Base-by-base conservation (phyloP, 1,284 basidiomycete genomes). In the Ustilago loliicola region DNA sequence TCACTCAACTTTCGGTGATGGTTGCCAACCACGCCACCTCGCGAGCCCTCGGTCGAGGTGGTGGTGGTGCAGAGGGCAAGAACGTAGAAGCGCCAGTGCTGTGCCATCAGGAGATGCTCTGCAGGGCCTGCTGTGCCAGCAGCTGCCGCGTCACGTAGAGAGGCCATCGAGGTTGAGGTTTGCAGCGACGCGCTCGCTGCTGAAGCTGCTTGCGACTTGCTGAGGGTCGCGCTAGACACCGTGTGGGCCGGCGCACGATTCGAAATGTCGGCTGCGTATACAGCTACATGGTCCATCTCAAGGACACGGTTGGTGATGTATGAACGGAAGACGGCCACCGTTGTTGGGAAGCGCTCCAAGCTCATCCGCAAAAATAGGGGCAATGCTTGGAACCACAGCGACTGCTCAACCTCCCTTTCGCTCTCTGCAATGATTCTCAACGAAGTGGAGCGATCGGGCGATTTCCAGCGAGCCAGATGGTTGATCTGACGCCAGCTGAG, bases 41-140 rank as follows among this genome's bases (percentile, higher is more conserved):
- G 72, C 2, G 79, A 79, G 32, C 77, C 78, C 30, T 80, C 75
- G 10, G 85, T 81, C n/a, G 86, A 75, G 7, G 83, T 80, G 47
- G 88, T 87, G 0, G 93, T 95, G 19, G 92, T 90, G 79, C 93
- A 95, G 7, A 96, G 89, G 11, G 93, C 89, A 70, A 93, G 92
- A 55, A 94, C 89, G 91, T 94, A 96, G 30, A 92, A 88, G 70
- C 93, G 90, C 95, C 95, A 98, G 85, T 96, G 94, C 54, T 93
- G 91, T 25, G 95, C 90, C 42, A 92, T 87, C 10, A 88, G 86
- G 72, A 89, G 89, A 66, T 91, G 91, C 29, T 95, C 94, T 19
- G 30, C 80, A 53, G 38, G 77, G 48, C 52, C 73, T 47, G 60
- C 77, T 59, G 68, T 73, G 10, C 81, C 80, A 1, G 80, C 72